These are phyloP conservation scores for Clitopilus hobsonii DNA, from an alignment of 768 basidiomycete species.

Conservation along the genomic window DNA sequence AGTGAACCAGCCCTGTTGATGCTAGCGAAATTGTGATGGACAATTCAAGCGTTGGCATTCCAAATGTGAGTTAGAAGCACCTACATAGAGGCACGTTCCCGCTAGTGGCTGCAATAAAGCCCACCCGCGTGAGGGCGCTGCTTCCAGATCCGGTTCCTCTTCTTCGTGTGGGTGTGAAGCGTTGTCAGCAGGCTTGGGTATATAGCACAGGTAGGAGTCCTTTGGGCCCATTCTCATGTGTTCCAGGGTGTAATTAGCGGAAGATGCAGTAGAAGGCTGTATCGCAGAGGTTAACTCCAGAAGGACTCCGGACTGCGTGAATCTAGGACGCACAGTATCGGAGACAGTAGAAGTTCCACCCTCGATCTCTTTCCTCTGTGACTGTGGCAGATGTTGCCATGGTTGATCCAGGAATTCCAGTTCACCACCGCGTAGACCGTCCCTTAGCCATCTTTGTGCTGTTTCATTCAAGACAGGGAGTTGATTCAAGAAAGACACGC, in stretches of 20 bases:
- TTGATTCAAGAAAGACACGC: constrained; percentile 73
- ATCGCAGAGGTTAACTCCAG: constrained; percentile 7
- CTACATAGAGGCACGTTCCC: constrained; percentile 81
- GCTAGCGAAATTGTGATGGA: constrained; percentile 39
- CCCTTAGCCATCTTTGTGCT: constrained; percentile 66
- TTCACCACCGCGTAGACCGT: constrained; percentile 73
- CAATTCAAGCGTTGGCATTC: constrained; percentile 14
- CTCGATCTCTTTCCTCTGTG: constrained; percentile 56
- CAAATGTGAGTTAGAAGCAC: constrained; percentile 30
- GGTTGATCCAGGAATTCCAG: constrained; percentile 71
- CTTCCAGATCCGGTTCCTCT: constrained; percentile 50
- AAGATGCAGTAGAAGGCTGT: constrained; percentile 16
- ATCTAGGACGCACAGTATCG: constrained; percentile 12
- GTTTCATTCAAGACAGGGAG: constrained; percentile 72
- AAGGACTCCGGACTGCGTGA: neutral
- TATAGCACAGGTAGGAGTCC: constrained; percentile 72
- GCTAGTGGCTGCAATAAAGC: constrained; percentile 74
- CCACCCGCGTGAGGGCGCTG: constrained; percentile 75
- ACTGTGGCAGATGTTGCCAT: constrained; percentile 31
- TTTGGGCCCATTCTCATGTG: constrained; percentile 69
- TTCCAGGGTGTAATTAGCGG: constrained; percentile 53
- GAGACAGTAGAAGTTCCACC: constrained; percentile 33
- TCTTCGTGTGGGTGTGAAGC: constrained; percentile 30
- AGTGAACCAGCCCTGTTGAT: constrained; percentile 93
- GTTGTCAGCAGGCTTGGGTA: constrained; percentile 59